Base-by-base conservation (phyloP, 75 land plant genomes). In the Sequoia sempervirens region DNA sequence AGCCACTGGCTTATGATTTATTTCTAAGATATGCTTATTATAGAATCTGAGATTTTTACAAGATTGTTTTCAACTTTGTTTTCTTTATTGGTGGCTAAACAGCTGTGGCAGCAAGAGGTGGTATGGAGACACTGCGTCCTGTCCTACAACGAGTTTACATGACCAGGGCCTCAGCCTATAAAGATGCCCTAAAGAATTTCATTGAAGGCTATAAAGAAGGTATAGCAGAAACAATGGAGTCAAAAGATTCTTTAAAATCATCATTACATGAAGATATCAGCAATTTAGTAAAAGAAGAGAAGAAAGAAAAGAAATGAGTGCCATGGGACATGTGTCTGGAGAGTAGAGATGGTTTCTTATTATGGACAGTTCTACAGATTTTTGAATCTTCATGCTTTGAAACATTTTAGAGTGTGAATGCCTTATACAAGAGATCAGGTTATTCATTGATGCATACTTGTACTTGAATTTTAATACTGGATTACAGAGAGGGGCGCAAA, bases 91-190 rank as follows among this genome's bases (percentile, higher is more conserved):
- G 53, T 17, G 56, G 75, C 64, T 86, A 38, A 78, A 83, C 89
- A 96, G 98, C 96, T 80, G 90, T 93, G 78, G 98, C 99, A 84
- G 98, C 98, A 8, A 89, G 90, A 89, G 98, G 96, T 37, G 99
- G 99, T 61, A 91, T 92, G 89, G 99, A 97, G 90, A 91, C 95
- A 32, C 69, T 97, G 47, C 85, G 89, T 76, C 99, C 99, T 80
- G 98, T 93, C 75, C 83, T 97, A 76, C 99, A 95, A 64, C 91
- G 96, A 32, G 75, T 97, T 17, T 97, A 97, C 85, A 94, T 97
- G 97, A 93, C 92, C 13, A 87, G 92, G 72, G 95, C 96, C 85
- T 87, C 98, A 81, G 93, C 94, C 1, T 97, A 97, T 74, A 91
- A 87, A 83, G 99, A 97, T 85, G 98, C 97, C 50, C 86, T 95